Evolutionary conservation across 225 moss, liverwort and hornwort species (phyloP).

Genomic region (Polytrichum commune): DNA sequence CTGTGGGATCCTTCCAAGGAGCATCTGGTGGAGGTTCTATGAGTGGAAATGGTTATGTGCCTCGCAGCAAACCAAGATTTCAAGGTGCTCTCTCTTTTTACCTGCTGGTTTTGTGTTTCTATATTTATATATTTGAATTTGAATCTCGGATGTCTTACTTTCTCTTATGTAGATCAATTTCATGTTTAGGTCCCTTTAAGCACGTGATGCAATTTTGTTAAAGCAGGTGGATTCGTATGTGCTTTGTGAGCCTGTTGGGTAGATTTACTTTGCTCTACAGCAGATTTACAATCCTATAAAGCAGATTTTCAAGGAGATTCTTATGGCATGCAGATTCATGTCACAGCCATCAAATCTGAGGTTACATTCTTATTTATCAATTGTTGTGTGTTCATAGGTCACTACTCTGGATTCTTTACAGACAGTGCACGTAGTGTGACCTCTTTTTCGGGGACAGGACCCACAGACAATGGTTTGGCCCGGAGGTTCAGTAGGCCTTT

Average conservation of each 20-base stretch:
- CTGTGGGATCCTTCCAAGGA: conserved; percentile 26
- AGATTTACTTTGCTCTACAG: too few relatives aligned
- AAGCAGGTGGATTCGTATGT: neutral
- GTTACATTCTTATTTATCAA: too few relatives aligned
- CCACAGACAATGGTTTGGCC: conserved; percentile 29
- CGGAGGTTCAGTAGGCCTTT: conserved; percentile 35
- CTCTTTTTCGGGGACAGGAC: conserved; percentile 17
- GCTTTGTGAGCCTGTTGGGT: neutral
- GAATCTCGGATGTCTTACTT: neutral
- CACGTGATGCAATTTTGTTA: neutral
- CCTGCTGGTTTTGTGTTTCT: too few relatives aligned
- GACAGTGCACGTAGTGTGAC: conserved; percentile 40
- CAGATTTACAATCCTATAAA: too few relatives aligned
- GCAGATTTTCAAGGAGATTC: too few relatives aligned
- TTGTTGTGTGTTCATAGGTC: conserved; percentile 22
- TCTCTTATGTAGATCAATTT: neutral
- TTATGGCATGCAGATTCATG: too few relatives aligned
- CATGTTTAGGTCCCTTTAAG: neutral
- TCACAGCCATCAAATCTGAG: too few relatives aligned
- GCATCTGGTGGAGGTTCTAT: conserved; percentile 31
- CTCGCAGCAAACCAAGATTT: conserved; percentile 52
- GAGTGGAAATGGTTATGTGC: conserved; percentile 28
- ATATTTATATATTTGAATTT: neutral
- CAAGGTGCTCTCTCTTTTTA: conserved; percentile 29
- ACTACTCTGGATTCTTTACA: conserved; percentile 41